phyloP scores from a whole-genome alignment of 1,139 yeast species.

The Blastobotrys proliferans region DNA sequence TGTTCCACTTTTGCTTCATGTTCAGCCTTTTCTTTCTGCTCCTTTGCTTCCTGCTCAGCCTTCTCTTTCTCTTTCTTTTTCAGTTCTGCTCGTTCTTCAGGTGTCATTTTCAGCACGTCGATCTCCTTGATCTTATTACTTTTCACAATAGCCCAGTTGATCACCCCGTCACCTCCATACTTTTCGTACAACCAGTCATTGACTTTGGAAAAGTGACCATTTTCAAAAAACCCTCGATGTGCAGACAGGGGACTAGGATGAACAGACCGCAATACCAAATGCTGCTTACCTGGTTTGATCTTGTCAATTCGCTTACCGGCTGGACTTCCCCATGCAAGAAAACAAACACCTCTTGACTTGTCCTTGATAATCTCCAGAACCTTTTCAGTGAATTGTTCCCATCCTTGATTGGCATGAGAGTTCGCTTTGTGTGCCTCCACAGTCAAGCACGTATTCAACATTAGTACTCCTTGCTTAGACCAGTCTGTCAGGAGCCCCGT shows the following conservation, averaged over 20 bases:
- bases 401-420: constrained; percentile 86
- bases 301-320: constrained; percentile 69
- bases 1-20: constrained; percentile 3
- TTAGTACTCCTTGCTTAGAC: constrained; percentile 84
- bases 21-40: not conserved
- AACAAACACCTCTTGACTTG: constrained; percentile 54
- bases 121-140: constrained; percentile 61
- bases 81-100: constrained; percentile 6
- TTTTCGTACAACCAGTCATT: constrained; percentile 64
- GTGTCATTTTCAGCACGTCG: constrained; percentile 11
- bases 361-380: constrained; percentile 51
- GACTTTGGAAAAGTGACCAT: constrained; percentile 64
- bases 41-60: not conserved
- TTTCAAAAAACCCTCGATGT: constrained; percentile 71
- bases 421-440: constrained; percentile 93
- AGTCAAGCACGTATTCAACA: constrained; percentile 84
- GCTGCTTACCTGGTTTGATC: constrained; percentile 33
- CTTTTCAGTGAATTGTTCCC: constrained; percentile 86
- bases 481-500: constrained; percentile 72
- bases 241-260: constrained; percentile 98
- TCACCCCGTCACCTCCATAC: constrained; percentile 44
- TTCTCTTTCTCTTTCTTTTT: not conserved
- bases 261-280: constrained; percentile 60
- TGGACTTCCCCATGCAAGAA: constrained; percentile 93
- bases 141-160: constrained; percentile 62